A percentile compares a stretch with the other conserved stretches of the same genome.
Evolutionary conservation across 257 asterid species (phyloP).

Genomic region (Penstemon newberryi): DNA sequence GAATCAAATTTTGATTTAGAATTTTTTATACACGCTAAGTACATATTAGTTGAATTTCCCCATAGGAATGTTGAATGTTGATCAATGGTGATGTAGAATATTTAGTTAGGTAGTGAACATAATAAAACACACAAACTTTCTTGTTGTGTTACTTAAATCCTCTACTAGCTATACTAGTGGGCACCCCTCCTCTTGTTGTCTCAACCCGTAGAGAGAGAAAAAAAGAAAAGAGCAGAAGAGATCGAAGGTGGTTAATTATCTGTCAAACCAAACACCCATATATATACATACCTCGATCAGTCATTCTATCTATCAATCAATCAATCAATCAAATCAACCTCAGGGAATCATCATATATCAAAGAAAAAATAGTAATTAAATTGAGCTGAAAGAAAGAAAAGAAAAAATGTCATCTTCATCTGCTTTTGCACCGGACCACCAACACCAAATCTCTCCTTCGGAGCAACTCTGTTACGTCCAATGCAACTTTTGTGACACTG

Average conservation of each 20-base stretch:
- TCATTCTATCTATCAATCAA: slow-evolving; percentile 73
- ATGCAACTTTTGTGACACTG: slow-evolving; percentile 88
- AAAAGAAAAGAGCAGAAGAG: slow-evolving; percentile 34
- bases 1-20: too few relatives aligned
- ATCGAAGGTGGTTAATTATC: slow-evolving; percentile 60
- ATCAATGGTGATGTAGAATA: too few relatives aligned
- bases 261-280: slow-evolving; percentile 43
- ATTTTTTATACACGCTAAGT: too few relatives aligned
- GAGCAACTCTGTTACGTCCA: slow-evolving; percentile 97
- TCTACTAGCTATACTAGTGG: slow-evolving; percentile 37
- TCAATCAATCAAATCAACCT: slow-evolving; percentile 87
- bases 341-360: slow-evolving; percentile 34
- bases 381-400: not conserved
- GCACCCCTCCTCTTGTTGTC: slow-evolving; percentile 2
- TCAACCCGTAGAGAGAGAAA: not conserved
- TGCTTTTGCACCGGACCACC: slow-evolving; percentile 77
- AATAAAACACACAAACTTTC: slow-evolving; percentile 5
- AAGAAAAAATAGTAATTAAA: slow-evolving; percentile 5
- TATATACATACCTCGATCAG: slow-evolving; percentile 53
- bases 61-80: too few relatives aligned
- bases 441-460: slow-evolving; percentile 51
- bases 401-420: slow-evolving; percentile 81
- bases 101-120: not conserved
- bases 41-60: too few relatives aligned
- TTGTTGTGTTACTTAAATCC: slow-evolving; percentile 23